Conservation (phyloP, 2,329 filamentous ascomycete species). For the Verticillium zaregamsianum region DNA sequence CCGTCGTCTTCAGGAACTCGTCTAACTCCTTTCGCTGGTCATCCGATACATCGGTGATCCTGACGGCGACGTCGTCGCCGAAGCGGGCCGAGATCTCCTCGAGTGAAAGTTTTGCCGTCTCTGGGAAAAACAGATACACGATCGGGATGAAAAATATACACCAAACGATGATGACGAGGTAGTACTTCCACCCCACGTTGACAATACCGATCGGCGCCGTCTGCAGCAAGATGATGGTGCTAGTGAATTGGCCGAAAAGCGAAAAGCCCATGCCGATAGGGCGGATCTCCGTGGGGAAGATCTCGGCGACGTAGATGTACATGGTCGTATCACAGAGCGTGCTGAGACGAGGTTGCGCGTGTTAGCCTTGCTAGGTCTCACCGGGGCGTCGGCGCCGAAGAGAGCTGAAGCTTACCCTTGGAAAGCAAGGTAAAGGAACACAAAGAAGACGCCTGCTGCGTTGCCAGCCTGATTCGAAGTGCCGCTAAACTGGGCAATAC, state of each 20-base stretch:
- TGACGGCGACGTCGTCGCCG: conserved; percentile 45
- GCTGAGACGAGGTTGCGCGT: conserved; percentile 14
- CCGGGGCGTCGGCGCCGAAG: conserved; percentile 3
- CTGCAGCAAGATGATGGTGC: conserved; percentile 43
- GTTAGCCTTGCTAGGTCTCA: conserved; percentile 3
- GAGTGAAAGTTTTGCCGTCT: conserved; percentile 35
- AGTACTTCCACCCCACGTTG: conserved; percentile 45
- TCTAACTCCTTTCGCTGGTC: conserved; percentile 11
- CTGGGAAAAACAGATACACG: conserved; percentile 37
- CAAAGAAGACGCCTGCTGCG: conserved; percentile 35
- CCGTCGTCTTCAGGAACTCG: conserved; percentile 13
- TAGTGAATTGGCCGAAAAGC: conserved; percentile 43
- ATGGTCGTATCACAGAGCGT: conserved; percentile 34
- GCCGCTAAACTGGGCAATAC: conserved; percentile 29
- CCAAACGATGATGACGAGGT: conserved; percentile 42
- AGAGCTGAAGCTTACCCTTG: conserved; percentile 27
- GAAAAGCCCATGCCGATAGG: conserved; percentile 48
- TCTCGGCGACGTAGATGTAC: conserved; percentile 33
- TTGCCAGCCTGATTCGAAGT: conserved; percentile 33
- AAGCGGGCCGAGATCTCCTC: conserved; percentile 42
- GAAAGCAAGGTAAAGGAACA: conserved; percentile 44
- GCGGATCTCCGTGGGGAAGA: conserved; percentile 42
- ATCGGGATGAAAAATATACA: conserved; percentile 32
- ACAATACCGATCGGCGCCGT: conserved; percentile 38
- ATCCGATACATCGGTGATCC: conserved; percentile 37